Base-by-base conservation (phyloP, 1,139 yeast species). In the Diutina pseudorugosa region DNA sequence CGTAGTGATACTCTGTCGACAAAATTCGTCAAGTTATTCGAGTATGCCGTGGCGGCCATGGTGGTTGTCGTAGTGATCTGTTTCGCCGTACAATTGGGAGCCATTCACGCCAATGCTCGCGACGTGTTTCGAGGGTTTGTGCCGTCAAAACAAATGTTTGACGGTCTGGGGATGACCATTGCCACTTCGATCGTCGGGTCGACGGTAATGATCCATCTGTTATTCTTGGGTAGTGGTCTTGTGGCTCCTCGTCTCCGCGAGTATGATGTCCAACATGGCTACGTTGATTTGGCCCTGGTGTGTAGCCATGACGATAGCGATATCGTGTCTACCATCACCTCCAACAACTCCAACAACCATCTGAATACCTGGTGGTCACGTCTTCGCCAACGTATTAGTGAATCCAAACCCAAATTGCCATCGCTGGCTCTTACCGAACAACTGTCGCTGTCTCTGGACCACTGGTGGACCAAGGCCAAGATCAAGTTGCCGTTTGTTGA, bases 151-250 rank as follows among this genome's bases (percentile, higher is more conserved):
- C 76, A 79, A 57, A 77, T 85, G 75, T 76, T 86, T 56, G 70
- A 76, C 51, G 79, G 81, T 12, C 71, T 71, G 53, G 93, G 94
- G 7, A 69, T 86, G 62, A 82, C 86, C 56, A 78, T 83, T 50
- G 87, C 93, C 5, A 83, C 89, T 23, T 85, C 91, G 18, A 80
- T 87, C 59, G 70, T 87, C 50, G 94, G 94, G 62, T 87, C 93
- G 30, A 85, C 93, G 0, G 93, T 85, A 30, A 85, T 85, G 93
- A 88, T 90, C 41, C 93, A 85, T 62, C 81, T 88, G 20, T 69
- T 85, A 53, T 85, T 84, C 60, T 72, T 85, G 57, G 93, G 93
- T 0, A 82, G 89, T 4, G 88, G 88, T 1, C 68, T 85, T 55
- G 91, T 83, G 7, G 88, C 83, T 62, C 88, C 91, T 20, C 71